Percentiles rank a stretch among this genome's conserved stretches.
These are phyloP conservation scores for Phoma sp. DNA, from an alignment of 2,329 filamentous ascomycete species.

Conservation along the genomic window DNA sequence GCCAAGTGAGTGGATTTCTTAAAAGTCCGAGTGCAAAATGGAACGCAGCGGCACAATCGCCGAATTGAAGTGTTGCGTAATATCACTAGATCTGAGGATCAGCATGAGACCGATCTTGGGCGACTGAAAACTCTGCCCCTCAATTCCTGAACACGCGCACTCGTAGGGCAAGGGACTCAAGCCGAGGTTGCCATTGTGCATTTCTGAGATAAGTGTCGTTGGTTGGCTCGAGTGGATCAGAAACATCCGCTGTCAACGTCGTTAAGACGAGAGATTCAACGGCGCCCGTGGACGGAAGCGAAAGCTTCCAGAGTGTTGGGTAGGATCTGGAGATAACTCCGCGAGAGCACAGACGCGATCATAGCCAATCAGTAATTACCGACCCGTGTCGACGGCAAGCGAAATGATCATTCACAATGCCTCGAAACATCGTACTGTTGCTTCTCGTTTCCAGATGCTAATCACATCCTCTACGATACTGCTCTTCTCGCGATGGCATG, in stretches of 20 bases:
- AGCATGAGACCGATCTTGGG: conserved; percentile 1
- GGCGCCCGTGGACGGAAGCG: not conserved
- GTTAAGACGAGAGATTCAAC: not conserved
- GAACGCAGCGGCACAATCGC: not conserved
- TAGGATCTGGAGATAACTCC: conserved; percentile 11
- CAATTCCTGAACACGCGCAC: not conserved
- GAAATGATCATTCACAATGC: conserved; percentile 1
- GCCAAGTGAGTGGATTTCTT: not conserved
- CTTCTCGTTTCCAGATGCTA: not conserved
- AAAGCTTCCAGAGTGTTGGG: conserved; percentile 6
- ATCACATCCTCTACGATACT: not conserved
- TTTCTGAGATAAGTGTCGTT: not conserved
- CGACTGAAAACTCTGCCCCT: conserved; percentile 4
- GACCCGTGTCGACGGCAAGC: conserved; percentile 9
- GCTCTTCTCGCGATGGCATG: too few species aligned
- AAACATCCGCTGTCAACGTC: conserved; percentile 6
- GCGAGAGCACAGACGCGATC: not conserved
- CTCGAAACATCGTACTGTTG: not conserved
- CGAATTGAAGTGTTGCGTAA: not conserved
- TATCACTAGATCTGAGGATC: conserved; percentile 17
- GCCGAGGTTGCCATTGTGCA: not conserved
- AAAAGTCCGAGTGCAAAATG: not conserved
- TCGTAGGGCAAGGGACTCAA: not conserved
- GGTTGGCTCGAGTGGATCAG: not conserved
- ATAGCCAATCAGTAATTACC: not conserved